Base-by-base conservation (phyloP, 768 basidiomycete genomes). In the Pulveroboletus sp. region DNA sequence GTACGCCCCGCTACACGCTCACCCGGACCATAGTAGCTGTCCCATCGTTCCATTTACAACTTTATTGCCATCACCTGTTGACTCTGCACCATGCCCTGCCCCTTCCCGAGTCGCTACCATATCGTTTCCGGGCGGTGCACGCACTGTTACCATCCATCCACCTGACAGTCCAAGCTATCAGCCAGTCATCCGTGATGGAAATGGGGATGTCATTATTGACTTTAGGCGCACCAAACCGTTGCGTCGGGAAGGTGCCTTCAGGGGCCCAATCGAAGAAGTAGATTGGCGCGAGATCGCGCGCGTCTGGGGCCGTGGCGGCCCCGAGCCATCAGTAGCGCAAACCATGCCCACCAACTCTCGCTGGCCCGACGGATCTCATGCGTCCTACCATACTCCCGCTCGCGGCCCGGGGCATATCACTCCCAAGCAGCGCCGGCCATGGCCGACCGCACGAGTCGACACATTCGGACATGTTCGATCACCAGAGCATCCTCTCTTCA, bases 131-230 rank as follows among this genome's bases (percentile, higher is more conserved):
- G 62, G 62, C 0, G 52, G 59, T 5, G 41, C 59, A 3, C 58
- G 62, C 13, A 55, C 62, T 19, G 2, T 62, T 33, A 62, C 62
- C 2, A 58, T 61, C 10, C 59, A 62, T 7, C 55, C 62, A 4
- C 62, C 56, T 0, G 17, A 17, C 5, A 53, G 56, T 23, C 49
- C 59, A 7, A 21, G 32, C 17, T 52, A 50, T 32, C 55, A 51
- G 8, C 24, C 62, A 3, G 29, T 38, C 37, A 31, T 62, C 36
- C 55, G 32, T 11, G 61, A 63, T 27, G 62, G 50, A 31, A 42
- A 45, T 1, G 62, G 55, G 4, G 52, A 61, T 0, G 16, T 52
- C 32, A 49, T 62, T 5, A 17, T 62, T 5, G 37, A 52, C 21
- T 40, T 55, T 25, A 55, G 43, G 17, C 38, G 25, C 27, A 6